phyloP scores from a whole-genome alignment of 139 green algal genomes.

The Auxenochlorella pyrenoidosa region DNA sequence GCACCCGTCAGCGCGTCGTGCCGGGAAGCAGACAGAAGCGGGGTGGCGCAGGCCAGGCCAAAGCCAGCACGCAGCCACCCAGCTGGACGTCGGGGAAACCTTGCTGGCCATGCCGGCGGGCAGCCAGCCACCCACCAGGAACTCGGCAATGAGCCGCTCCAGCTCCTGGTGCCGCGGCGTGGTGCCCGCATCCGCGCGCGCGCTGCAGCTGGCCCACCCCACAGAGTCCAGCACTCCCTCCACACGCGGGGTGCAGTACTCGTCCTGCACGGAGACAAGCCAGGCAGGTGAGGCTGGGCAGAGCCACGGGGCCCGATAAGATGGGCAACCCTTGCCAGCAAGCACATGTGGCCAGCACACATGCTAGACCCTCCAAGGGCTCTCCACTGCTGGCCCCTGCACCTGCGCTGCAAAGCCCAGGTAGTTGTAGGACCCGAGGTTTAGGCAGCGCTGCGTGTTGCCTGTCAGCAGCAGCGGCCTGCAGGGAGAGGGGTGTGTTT shows the following conservation, averaged over 20 bases:
- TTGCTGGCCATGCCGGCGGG: no score
- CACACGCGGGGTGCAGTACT: slow-evolving; percentile 94
- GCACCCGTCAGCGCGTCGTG: no score
- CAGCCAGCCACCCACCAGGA: slow-evolving; percentile 67
- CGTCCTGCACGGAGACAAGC: slow-evolving; percentile 57
- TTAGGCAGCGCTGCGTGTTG: slow-evolving; percentile 77
- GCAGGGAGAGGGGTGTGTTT: not conserved
- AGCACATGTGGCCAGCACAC: no score
- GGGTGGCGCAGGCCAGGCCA: no score
- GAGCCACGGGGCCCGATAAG: no score
- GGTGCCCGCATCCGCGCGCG: slow-evolving; percentile 73
- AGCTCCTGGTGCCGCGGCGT: slow-evolving; percentile 82
- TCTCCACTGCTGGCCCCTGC: not conserved
- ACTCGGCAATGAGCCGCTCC: slow-evolving; percentile 86
- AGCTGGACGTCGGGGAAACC: no score
- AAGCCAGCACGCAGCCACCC: no score
- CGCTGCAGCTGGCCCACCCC: slow-evolving; percentile 73
- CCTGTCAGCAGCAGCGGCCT: slow-evolving; percentile 74
- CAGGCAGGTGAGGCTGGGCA: not conserved
- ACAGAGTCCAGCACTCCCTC: slow-evolving; percentile 68
- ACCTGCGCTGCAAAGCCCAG: slow-evolving; percentile 90
- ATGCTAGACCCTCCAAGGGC: no score
- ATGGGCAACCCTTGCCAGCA: no score
- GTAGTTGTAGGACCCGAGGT: slow-evolving; percentile 99
- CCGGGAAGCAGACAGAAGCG: no score